These are phyloP conservation scores for Metschnikowia arizonensis DNA, from an alignment of 805 yeast genomes.

Conservation along the genomic window DNA sequence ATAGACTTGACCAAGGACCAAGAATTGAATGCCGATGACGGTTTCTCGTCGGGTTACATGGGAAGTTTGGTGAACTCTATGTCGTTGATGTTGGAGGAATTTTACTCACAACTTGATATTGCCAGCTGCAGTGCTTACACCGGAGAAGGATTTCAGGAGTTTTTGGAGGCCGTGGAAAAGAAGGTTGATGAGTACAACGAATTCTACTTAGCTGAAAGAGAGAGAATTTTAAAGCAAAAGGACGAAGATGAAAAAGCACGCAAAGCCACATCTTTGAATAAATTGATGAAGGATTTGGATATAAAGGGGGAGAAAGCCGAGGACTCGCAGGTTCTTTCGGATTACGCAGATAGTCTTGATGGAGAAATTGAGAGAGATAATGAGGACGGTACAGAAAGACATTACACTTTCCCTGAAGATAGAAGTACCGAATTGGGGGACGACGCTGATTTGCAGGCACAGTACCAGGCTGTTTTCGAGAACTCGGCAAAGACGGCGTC, in stretches of 20 bases:
- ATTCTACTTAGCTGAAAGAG: conserved; percentile 82
- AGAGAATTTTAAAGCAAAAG: conserved; percentile 69
- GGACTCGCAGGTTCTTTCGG: conserved; percentile 50
- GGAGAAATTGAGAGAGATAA: conserved; percentile 49
- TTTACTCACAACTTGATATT: conserved; percentile 86
- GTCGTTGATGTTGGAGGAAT: conserved; percentile 95
- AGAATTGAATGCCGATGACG: conserved; percentile 59
- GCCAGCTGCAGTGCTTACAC: conserved; percentile 91
- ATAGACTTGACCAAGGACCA: conserved; percentile 64
- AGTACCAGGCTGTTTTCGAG: conserved; percentile 73
- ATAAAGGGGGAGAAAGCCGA: conserved; percentile 35
- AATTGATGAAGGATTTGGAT: conserved; percentile 85
- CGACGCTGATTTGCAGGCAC: conserved; percentile 53
- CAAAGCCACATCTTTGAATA: conserved; percentile 65
- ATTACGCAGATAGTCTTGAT: conserved; percentile 42
- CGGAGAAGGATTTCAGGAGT: conserved; percentile 92
- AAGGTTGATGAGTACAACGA: conserved; percentile 85
- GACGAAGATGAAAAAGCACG: conserved; percentile 68
- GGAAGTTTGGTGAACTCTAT: conserved; percentile 87
- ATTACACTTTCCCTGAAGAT: conserved; percentile 68
- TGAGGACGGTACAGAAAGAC: conserved; percentile 46
- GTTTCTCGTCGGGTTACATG: conserved; percentile 83
- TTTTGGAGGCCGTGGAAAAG: conserved; percentile 74
- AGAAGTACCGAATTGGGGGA: conserved; percentile 57
- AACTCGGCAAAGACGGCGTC: conserved; percentile 56